Conservation (phyloP, 495 filamentous ascomycete species). For the Podospora pseudocomata region DNA sequence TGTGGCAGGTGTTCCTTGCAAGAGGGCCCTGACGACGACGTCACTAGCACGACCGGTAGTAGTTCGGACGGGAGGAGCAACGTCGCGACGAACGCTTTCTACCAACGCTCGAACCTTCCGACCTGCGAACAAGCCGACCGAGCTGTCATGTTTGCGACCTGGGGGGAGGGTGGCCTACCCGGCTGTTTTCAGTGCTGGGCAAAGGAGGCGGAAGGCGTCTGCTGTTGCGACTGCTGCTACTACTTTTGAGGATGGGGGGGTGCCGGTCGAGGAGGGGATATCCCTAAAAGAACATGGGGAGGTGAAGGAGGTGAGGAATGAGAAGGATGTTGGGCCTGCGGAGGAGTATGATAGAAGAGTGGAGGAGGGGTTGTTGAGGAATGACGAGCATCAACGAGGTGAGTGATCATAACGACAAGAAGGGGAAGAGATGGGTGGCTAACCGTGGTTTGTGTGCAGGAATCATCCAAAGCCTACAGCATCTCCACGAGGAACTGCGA, state of each 20-base stretch:
- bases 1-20: background rate
- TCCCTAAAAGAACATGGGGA: background rate
- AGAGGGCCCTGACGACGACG: background rate
- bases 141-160: background rate
- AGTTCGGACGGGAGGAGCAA: slow-evolving; percentile 3
- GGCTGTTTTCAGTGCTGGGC: slow-evolving; percentile 21
- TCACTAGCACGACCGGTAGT: background rate
- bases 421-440: background rate
- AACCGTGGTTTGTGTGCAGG: slow-evolving; percentile 41
- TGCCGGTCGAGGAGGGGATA: background rate
- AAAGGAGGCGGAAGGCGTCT: slow-evolving; percentile 31
- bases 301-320: slow-evolving; percentile 19
- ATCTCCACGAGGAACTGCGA: slow-evolving; percentile 78
- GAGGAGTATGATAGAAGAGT: slow-evolving; percentile 85
- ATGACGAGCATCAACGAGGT: slow-evolving; percentile 92
- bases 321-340: slow-evolving; percentile 61
- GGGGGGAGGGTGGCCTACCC: slow-evolving; percentile 13
- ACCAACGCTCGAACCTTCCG: slow-evolving; percentile 11
- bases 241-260: slow-evolving; percentile 29
- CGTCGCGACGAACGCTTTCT: slow-evolving; percentile 19
- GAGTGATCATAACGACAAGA: slow-evolving; percentile 18
- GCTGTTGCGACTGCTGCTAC: slow-evolving; percentile 31
- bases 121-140: slow-evolving; percentile 11
- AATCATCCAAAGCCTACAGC: slow-evolving; percentile 83
- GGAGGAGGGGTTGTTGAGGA: slow-evolving; percentile 61